Percentiles rank a stretch among this genome's conserved stretches.
Evolutionary conservation across 1,284 basidiomycete genomes (phyloP).

Genomic region (Cutaneotrichosporon cutaneum): DNA sequence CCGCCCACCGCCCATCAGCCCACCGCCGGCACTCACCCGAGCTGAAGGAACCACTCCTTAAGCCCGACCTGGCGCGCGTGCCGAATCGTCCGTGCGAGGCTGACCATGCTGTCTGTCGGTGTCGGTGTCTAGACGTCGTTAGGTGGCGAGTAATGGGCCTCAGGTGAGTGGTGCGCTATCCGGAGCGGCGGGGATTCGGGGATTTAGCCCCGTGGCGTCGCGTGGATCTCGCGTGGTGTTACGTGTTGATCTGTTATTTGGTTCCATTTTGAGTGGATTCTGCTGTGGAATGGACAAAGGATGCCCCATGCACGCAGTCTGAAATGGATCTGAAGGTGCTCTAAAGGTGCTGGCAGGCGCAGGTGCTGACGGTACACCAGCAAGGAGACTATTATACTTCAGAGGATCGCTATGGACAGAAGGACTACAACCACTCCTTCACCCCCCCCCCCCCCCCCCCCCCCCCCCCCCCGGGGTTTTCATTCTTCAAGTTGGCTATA

Average conservation of each 20-base stretch:
- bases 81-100: constrained; percentile 70
- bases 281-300: too few species aligned
- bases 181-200: constrained; percentile 1
- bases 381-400: too few species aligned
- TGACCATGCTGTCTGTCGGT: constrained; percentile 60
- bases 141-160: not conserved
- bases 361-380: too few species aligned
- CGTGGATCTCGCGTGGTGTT: not conserved
- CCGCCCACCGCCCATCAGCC: not conserved
- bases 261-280: too few species aligned
- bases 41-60: constrained; percentile 76
- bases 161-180: not conserved
- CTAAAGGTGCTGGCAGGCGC: too few species aligned
- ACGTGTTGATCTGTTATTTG: not conserved
- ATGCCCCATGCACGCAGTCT: too few species aligned
- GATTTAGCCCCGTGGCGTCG: not conserved
- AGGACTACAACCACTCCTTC: too few species aligned
- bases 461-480: too few species aligned
- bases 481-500: too few species aligned
- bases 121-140: not conserved
- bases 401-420: too few species aligned
- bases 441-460: not conserved
- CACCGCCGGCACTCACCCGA: constrained; percentile 41
- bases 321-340: too few species aligned
- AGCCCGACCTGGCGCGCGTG: constrained; percentile 71